Evolutionary conservation across 2,329 filamentous ascomycete genomes (phyloP).

Genomic region (Colletotrichum siamense): DNA sequence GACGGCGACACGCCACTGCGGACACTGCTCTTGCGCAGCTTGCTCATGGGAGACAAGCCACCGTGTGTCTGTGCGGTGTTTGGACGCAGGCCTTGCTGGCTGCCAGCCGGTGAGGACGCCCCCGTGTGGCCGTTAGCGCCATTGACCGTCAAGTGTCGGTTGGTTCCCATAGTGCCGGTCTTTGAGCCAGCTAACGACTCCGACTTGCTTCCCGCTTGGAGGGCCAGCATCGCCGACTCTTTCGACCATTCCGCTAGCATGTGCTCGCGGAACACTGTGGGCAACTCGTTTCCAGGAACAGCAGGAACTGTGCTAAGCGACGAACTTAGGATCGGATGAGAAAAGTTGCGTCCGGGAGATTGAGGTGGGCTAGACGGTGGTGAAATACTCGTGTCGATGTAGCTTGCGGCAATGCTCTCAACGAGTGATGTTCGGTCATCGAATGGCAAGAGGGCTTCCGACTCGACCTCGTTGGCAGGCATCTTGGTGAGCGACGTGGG

Average conservation of each 20-base stretch:
- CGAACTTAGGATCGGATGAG: constrained; percentile 64
- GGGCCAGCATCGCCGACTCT: constrained; percentile 71
- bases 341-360: constrained; percentile 71
- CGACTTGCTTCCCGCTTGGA: constrained; percentile 73
- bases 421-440: constrained; percentile 76
- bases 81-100: constrained; percentile 56
- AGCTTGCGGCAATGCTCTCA: constrained; percentile 74
- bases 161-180: constrained; percentile 62
- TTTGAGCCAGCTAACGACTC: constrained; percentile 79
- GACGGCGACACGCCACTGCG: constrained; percentile 56
- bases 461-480: constrained; percentile 60
- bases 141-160: constrained; percentile 63
- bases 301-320: constrained; percentile 44
- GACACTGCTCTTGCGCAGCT: constrained; percentile 59
- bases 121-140: constrained; percentile 41
- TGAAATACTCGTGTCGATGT: constrained; percentile 66
- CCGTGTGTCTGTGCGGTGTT: constrained; percentile 43
- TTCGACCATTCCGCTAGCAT: constrained; percentile 83
- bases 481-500: constrained; percentile 48
- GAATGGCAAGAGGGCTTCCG: constrained; percentile 74
- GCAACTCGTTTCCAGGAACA: constrained; percentile 61
- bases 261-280: constrained; percentile 71
- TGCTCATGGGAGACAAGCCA: constrained; percentile 39
- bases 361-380: constrained; percentile 73
- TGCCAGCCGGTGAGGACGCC: constrained; percentile 55